Percentiles rank a stretch among this genome's conserved stretches.
phyloP scores from a whole-genome alignment of 495 filamentous ascomycete genomes.

The Penicillium tannophilum region DNA sequence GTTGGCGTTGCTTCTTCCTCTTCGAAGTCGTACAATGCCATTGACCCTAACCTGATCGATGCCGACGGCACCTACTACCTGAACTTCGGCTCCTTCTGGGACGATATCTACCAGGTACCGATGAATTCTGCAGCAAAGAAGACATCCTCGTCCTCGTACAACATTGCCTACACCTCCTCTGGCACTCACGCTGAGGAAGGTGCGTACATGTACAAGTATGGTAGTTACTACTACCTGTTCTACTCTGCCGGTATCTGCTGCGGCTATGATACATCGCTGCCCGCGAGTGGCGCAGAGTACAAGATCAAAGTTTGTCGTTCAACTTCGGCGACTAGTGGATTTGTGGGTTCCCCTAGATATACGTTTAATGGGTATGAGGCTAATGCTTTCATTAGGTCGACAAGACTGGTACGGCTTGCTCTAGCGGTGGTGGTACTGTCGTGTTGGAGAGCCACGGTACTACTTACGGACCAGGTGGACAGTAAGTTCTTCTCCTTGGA shows the following conservation, averaged over 20 bases:
- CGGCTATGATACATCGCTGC: conserved; percentile 52
- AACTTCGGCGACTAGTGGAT: conserved; percentile 53
- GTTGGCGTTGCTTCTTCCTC: conserved; percentile 55
- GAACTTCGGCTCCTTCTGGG: conserved; percentile 74
- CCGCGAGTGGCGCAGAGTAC: conserved; percentile 67
- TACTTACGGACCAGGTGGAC: conserved; percentile 75
- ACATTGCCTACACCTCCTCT: conserved; percentile 57
- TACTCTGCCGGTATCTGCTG: conserved; percentile 70
- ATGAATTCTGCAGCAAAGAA: conserved; percentile 53
- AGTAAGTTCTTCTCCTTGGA: conserved; percentile 38
- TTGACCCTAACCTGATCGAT: conserved; percentile 66
- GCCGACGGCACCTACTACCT: conserved; percentile 54
- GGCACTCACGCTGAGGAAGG: conserved; percentile 62
- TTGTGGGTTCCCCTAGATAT: conserved; percentile 40
- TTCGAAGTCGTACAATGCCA: conserved; percentile 65
- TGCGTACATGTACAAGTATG: conserved; percentile 57
- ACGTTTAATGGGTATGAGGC: background rate
- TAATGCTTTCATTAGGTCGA: conserved; percentile 46
- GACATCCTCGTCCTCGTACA: conserved; percentile 37
- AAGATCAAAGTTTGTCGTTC: conserved; percentile 69
- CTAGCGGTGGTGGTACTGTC: conserved; percentile 63
- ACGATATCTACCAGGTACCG: conserved; percentile 63
- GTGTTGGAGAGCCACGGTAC: conserved; percentile 63
- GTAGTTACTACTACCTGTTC: conserved; percentile 69
- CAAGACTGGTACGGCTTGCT: conserved; percentile 56